These are phyloP conservation scores for Fusarium nygamai DNA, from an alignment of 2,329 filamentous ascomycete species.

Conservation along the genomic window DNA sequence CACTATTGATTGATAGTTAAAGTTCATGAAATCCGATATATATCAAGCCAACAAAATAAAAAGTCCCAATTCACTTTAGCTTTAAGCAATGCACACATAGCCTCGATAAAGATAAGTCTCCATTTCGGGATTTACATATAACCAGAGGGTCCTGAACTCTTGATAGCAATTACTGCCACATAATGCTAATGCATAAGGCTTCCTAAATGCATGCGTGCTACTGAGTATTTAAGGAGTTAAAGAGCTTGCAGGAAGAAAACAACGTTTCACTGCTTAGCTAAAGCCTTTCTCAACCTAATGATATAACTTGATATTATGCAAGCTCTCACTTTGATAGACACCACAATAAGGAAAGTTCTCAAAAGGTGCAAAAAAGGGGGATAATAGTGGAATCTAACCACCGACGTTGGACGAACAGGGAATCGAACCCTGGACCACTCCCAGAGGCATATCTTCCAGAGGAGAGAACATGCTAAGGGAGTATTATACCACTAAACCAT, in stretches of 20 bases:
- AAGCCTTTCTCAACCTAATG: not conserved
- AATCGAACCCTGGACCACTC: constrained; percentile 39
- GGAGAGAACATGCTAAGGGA: constrained; percentile 25
- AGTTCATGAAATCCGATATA: not conserved
- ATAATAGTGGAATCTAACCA: constrained; percentile 5
- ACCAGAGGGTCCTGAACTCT: not conserved
- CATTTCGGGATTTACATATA: no score
- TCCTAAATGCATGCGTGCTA: not conserved
- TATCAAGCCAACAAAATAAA: not conserved
- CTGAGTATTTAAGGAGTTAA: not conserved
- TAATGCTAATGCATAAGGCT: not conserved
- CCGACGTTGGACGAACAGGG: constrained; percentile 30
- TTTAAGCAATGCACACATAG: no score
- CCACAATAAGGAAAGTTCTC: not conserved
- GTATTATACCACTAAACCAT: constrained; percentile 39
- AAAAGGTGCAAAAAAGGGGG: not conserved
- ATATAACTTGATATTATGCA: not conserved
- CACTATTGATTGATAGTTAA: not conserved
- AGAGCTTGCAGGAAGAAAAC: not conserved
- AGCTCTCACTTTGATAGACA: no score
- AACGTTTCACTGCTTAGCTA: not conserved
- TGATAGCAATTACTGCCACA: not conserved
- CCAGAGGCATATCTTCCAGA: not conserved
- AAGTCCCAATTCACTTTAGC: not conserved
- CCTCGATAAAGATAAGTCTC: no score